These are phyloP conservation scores for Rhodotorula sp. DNA, from an alignment of 1,284 basidiomycete species.

Conservation along the genomic window DNA sequence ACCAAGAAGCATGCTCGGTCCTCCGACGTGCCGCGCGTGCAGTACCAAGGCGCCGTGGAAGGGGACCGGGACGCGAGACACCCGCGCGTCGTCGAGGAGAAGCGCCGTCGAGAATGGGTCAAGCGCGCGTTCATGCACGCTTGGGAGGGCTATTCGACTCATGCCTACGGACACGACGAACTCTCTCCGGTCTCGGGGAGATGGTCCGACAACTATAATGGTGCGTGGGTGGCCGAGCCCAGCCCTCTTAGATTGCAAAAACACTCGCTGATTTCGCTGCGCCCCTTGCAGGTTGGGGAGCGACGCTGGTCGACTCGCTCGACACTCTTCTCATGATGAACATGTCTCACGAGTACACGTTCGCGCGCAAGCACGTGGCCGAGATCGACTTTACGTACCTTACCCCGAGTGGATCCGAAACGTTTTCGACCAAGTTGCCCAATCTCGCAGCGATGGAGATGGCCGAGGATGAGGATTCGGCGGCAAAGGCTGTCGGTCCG, in stretches of 20 bases:
- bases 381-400: constrained; percentile 60
- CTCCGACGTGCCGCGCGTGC: constrained; percentile 12
- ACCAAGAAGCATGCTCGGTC: constrained; percentile 4
- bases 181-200: constrained; percentile 54
- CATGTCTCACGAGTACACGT: constrained; percentile 70
- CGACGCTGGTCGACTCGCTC: constrained; percentile 63
- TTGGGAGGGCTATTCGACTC: constrained; percentile 57
- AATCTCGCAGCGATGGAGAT: constrained; percentile 8
- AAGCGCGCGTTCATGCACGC: constrained; percentile 60
- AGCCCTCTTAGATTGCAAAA: too few species aligned
- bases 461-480: background rate
- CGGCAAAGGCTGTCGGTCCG: background rate
- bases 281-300: constrained; percentile 64
- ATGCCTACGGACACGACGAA: constrained; percentile 63
- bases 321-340: constrained; percentile 87
- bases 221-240: background rate
- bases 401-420: constrained; percentile 9
- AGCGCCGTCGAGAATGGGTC: constrained; percentile 49
- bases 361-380: constrained; percentile 68
- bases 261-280: background rate
- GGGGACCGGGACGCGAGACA: background rate
- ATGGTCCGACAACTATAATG: constrained; percentile 35
- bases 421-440: constrained; percentile 23
- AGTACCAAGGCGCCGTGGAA: constrained; percentile 3
- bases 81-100: constrained; percentile 4